Conservation (phyloP, 495 filamentous ascomycete species). For the Talaromyces adpressus region DNA sequence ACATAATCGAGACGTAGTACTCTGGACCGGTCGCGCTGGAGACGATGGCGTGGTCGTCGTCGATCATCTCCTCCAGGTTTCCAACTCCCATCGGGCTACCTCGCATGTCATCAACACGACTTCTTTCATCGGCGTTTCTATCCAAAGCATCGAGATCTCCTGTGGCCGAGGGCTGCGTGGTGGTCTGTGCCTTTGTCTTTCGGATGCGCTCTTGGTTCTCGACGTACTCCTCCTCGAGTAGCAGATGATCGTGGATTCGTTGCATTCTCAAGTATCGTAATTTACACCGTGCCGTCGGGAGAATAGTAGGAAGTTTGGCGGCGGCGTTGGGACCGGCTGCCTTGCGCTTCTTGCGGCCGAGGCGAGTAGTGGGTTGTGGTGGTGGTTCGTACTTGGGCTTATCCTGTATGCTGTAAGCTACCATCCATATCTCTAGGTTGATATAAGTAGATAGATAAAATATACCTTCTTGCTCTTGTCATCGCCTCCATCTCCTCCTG, state of each 20-base stretch:
- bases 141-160: conserved; percentile 43
- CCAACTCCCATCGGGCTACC: conserved; percentile 98
- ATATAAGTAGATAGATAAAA: conserved; percentile 5
- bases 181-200: conserved; percentile 81
- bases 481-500: conserved; percentile 69
- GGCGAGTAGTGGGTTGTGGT: conserved; percentile 90
- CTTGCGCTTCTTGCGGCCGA: conserved; percentile 98
- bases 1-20: conserved; percentile 99
- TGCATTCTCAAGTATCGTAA: conserved; percentile 96
- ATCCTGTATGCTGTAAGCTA: conserved; percentile 52
- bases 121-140: conserved; percentile 92
- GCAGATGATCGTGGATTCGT: conserved; percentile 92
- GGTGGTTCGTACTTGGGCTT: conserved; percentile 99
- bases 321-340: conserved; percentile 85
- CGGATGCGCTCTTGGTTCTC: conserved; percentile 95
- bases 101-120: conserved; percentile 96
- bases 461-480: conserved; percentile 93
- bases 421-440: not conserved
- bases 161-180: conserved; percentile 42
- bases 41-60: conserved; percentile 98
- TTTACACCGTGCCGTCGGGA: conserved; percentile 94
- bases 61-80: conserved; percentile 97
- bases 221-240: conserved; percentile 97
- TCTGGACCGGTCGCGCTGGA: conserved; percentile 95
- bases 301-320: conserved; percentile 88